These are phyloP conservation scores for Myxozyma melibiosi DNA, from an alignment of 805 yeast species.

Conservation along the genomic window DNA sequence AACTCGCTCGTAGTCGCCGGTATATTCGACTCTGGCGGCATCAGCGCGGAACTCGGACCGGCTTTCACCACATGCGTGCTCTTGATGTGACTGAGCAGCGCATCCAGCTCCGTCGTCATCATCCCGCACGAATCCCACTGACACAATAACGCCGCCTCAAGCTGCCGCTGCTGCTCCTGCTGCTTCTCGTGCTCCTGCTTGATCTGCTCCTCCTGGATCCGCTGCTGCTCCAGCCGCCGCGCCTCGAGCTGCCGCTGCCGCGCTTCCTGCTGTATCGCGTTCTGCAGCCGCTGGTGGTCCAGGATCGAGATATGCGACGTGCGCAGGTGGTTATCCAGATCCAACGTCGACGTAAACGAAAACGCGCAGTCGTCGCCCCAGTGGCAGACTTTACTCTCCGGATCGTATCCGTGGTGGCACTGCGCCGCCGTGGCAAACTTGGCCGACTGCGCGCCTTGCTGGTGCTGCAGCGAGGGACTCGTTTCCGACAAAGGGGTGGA, in stretches of 20 bases:
- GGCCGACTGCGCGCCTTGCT: not conserved
- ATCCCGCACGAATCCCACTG: constrained; percentile 48
- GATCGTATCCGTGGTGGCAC: constrained; percentile 3
- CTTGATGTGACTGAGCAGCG: constrained; percentile 37
- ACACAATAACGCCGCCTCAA: constrained; percentile 33
- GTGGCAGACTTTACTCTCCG: constrained; percentile 23
- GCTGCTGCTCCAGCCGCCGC: constrained; percentile 17
- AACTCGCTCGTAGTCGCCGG: not conserved
- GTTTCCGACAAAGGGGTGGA: too few species aligned
- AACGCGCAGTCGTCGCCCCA: constrained; percentile 35
- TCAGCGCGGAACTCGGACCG: not conserved
- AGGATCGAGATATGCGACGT: constrained; percentile 26
- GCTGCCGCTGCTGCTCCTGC: not conserved
- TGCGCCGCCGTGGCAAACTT: not conserved
- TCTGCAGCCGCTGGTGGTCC: constrained; percentile 15
- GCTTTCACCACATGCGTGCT: constrained; percentile 15
- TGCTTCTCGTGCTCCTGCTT: not conserved
- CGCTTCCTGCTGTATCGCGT: not conserved
- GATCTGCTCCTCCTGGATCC: constrained; percentile 10
- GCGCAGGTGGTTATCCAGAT: constrained; percentile 30
- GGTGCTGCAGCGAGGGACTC: too few species aligned
- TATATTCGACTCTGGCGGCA: not conserved
- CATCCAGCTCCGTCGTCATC: constrained; percentile 38
- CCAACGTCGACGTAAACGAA: constrained; percentile 29
- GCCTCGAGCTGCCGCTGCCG: constrained; percentile 2